Percentiles rank a stretch among this genome's conserved stretches.
These are phyloP conservation scores for Fusarium lateritium DNA, from an alignment of 2,329 filamentous ascomycete genomes.

Conservation along the genomic window DNA sequence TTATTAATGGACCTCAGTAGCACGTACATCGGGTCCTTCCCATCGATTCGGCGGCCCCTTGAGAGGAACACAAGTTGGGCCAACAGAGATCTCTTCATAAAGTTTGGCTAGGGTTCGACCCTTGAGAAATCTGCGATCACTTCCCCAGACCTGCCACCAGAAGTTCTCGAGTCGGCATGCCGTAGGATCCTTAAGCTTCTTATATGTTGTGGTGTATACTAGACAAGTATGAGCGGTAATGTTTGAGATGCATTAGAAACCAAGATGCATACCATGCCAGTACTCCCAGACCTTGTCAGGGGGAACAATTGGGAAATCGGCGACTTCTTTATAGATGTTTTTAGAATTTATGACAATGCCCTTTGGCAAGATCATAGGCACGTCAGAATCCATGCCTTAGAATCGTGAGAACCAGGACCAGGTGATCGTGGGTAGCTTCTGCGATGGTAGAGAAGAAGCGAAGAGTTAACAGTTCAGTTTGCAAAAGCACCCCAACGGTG, in stretches of 20 bases:
- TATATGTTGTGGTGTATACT: slow-evolving; percentile 74
- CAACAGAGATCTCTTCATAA: slow-evolving; percentile 71
- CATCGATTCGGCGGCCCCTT: slow-evolving; percentile 67
- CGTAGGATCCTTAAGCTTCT: slow-evolving; percentile 72
- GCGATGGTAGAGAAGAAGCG: background rate
- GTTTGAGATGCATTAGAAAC: background rate
- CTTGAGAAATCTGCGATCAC: slow-evolving; percentile 67
- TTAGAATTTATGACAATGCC: slow-evolving; percentile 70
- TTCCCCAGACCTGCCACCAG: slow-evolving; percentile 77
- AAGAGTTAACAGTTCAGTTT: slow-evolving; percentile 15
- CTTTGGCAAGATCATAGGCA: slow-evolving; percentile 67
- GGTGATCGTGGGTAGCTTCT: slow-evolving; percentile 19
- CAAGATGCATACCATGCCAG: slow-evolving; percentile 66
- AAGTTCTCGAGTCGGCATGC: slow-evolving; percentile 74
- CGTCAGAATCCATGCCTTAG: slow-evolving; percentile 53
- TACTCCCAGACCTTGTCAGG: slow-evolving; percentile 68
- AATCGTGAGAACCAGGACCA: slow-evolving; percentile 12
- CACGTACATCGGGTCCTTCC: slow-evolving; percentile 64
- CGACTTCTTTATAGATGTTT: slow-evolving; percentile 68
- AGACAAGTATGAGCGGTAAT: slow-evolving; percentile 29
- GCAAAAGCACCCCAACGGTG: slow-evolving; percentile 26
- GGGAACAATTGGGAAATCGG: slow-evolving; percentile 65
- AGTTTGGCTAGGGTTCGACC: slow-evolving; percentile 68
- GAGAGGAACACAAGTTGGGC: slow-evolving; percentile 70
- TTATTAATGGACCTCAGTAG: slow-evolving; percentile 14